These are phyloP conservation scores for Talaromyces sp. DNA, from an alignment of 2,329 filamentous ascomycete species.

Conservation along the genomic window DNA sequence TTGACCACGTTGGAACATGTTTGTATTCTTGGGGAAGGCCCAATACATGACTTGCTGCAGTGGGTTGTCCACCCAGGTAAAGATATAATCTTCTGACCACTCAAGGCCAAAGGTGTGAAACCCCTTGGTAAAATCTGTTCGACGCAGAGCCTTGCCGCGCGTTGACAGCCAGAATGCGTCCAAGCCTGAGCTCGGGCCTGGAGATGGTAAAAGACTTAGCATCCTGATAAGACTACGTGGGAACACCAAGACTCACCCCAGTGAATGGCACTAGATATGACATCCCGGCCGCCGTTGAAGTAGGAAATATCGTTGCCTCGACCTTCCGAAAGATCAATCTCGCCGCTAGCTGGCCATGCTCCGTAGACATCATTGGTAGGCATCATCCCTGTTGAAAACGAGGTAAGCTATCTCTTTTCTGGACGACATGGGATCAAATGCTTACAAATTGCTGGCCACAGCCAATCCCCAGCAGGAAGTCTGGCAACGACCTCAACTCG, in stretches of 20 bases:
- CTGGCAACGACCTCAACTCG: slow-evolving; percentile 56
- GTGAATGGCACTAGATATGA: slow-evolving; percentile 32
- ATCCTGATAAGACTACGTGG: slow-evolving; percentile 34
- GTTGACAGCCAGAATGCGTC: slow-evolving; percentile 30
- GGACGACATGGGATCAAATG: slow-evolving; percentile 20
- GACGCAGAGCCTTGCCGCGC: slow-evolving; percentile 28
- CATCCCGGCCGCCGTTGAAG: slow-evolving; percentile 15
- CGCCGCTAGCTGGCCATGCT: slow-evolving; percentile 52
- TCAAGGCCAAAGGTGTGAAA: slow-evolving; percentile 57
- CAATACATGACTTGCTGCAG: slow-evolving; percentile 34
- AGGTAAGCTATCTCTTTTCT: neutral
- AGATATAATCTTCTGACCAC: slow-evolving; percentile 55
- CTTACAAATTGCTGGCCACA: slow-evolving; percentile 54
- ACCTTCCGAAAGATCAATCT: slow-evolving; percentile 56
- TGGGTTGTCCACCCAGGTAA: slow-evolving; percentile 53
- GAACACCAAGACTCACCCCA: slow-evolving; percentile 43
- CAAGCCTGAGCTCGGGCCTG: slow-evolving; percentile 24
- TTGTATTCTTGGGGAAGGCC: slow-evolving; percentile 30
- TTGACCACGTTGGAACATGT: slow-evolving; percentile 40
- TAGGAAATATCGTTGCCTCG: slow-evolving; percentile 45
- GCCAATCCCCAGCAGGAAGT: slow-evolving; percentile 55
- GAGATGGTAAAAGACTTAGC: neutral
- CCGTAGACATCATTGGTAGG: slow-evolving; percentile 51
- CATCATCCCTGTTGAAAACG: slow-evolving; percentile 47
- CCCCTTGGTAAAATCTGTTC: slow-evolving; percentile 28